These are phyloP conservation scores for Myxozyma geophila DNA, from an alignment of 805 yeast species.

Conservation along the genomic window DNA sequence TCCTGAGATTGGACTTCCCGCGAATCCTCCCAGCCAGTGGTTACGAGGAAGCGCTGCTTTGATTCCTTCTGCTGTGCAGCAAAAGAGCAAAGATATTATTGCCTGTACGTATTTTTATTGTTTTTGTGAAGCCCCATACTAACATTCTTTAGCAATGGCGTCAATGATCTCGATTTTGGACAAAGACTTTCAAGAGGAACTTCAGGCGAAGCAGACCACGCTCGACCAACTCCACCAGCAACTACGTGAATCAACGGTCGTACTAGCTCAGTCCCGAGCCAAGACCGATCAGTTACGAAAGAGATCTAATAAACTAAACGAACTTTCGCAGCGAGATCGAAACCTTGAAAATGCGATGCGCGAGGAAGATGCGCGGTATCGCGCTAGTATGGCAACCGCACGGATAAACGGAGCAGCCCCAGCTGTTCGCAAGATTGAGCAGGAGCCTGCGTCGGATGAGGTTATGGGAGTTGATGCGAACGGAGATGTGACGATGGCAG, in stretches of 20 bases:
- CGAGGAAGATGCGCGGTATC: conserved; percentile 64
- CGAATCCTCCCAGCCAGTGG: conserved; percentile 1
- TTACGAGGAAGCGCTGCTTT: conserved; percentile 11
- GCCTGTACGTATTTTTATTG: conserved; percentile 38
- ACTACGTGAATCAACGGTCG: conserved; percentile 60
- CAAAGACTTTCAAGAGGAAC: conserved; percentile 62
- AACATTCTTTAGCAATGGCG: conserved; percentile 49
- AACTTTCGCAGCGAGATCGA: conserved; percentile 58
- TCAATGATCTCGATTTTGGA: conserved; percentile 58
- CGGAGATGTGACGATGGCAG: conserved; percentile 34
- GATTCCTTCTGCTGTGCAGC: conserved; percentile 31
- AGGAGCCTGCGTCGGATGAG: conserved; percentile 23
- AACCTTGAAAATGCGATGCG: conserved; percentile 66
- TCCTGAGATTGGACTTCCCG: conserved; percentile 4
- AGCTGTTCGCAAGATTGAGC: background rate
- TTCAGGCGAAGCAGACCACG: conserved; percentile 56
- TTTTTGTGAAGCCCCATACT: background rate
- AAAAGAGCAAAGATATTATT: conserved; percentile 51
- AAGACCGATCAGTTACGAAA: conserved; percentile 59
- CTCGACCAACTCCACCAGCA: conserved; percentile 59
- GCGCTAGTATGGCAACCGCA: conserved; percentile 24
- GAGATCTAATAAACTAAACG: conserved; percentile 51
- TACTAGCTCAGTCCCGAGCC: conserved; percentile 54
- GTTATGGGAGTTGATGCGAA: conserved; percentile 15
- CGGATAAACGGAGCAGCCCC: background rate